These are phyloP conservation scores for Trapa incisa DNA, from an alignment of 345 rosid species.

Conservation along the genomic window DNA sequence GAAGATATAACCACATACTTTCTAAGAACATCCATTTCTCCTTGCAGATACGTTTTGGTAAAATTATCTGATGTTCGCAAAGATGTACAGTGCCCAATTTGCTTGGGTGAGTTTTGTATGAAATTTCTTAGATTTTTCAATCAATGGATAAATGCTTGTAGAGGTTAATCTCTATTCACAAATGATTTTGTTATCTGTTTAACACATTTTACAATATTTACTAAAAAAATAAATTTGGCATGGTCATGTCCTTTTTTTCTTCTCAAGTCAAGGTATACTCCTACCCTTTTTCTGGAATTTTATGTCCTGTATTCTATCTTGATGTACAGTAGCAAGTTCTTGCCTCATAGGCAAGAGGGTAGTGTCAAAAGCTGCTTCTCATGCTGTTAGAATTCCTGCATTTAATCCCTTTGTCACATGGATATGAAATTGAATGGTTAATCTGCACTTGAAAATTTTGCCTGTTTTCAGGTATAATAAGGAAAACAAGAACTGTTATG, in stretches of 20 bases:
- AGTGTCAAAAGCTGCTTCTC: too few relatives aligned
- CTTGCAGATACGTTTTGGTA: slow-evolving; percentile 55
- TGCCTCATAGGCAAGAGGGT: too few relatives aligned
- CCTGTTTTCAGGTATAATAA: slow-evolving; percentile 60
- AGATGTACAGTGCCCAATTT: slow-evolving; percentile 85
- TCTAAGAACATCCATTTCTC: slow-evolving; percentile 8
- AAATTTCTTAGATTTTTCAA: not conserved
- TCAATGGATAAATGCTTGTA: not conserved
- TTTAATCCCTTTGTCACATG: not conserved
- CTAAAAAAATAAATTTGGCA: not conserved
- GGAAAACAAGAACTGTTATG: slow-evolving; percentile 92
- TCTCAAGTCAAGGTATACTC: not conserved
- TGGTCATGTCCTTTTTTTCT: not conserved
- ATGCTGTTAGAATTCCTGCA: not conserved
- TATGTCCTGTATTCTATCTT: not conserved
- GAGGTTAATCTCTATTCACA: not conserved
- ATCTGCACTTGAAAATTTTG: not conserved
- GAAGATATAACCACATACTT: not conserved
- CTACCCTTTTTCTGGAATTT: not conserved
- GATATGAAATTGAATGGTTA: not conserved
- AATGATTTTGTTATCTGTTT: not conserved
- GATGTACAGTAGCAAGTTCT: not conserved
- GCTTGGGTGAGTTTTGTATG: slow-evolving; percentile 39
- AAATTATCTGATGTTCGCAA: slow-evolving; percentile 64
- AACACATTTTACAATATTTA: not conserved